Percentiles rank a stretch among this genome's conserved stretches.
Evolutionary conservation across 306 rosid species (phyloP).

Genomic region (Begonia peltatifolia): DNA sequence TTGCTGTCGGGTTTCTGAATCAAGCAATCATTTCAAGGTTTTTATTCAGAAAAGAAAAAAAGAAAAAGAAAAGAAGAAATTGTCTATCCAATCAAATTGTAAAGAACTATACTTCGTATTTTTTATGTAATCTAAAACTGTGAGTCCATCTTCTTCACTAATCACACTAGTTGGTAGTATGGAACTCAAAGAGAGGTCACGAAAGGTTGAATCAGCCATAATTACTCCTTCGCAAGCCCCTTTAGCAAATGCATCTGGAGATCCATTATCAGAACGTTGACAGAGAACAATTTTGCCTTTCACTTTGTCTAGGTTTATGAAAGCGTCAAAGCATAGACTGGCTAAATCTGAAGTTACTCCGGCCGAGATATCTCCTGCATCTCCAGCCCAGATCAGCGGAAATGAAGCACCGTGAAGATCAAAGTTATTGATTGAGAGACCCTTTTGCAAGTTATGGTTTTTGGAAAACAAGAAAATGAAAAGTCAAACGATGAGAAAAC

Average conservation of each 20-base stretch:
- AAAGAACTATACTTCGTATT: not conserved
- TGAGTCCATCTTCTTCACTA: not conserved
- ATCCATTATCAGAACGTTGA: conserved; percentile 5
- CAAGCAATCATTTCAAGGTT: not conserved
- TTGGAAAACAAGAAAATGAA: not conserved
- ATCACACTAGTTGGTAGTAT: not conserved
- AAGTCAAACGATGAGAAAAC: not conserved
- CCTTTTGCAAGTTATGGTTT: conserved; percentile 5
- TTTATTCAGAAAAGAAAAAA: not conserved
- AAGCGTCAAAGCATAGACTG: conserved; percentile 1
- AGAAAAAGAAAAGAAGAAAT: not conserved
- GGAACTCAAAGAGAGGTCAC: conserved; percentile 8
- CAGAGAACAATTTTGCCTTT: conserved; percentile 18
- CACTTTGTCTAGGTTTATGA: conserved; percentile 8
- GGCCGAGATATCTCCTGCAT: conserved; percentile 23
- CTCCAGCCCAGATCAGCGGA: conserved; percentile 21
- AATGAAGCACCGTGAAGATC: not conserved
- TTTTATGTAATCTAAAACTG: not conserved
- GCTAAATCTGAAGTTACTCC: conserved; percentile 8
- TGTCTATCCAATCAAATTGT: not conserved
- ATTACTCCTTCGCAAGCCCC: conserved; percentile 12
- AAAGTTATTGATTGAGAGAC: conserved; percentile 12
- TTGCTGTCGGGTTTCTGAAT: conserved; percentile 16
- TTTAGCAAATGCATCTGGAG: conserved; percentile 4
- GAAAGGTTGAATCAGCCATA: conserved; percentile 4